These are phyloP conservation scores for Citrus australasica DNA, from an alignment of 345 rosid genomes.

Conservation along the genomic window DNA sequence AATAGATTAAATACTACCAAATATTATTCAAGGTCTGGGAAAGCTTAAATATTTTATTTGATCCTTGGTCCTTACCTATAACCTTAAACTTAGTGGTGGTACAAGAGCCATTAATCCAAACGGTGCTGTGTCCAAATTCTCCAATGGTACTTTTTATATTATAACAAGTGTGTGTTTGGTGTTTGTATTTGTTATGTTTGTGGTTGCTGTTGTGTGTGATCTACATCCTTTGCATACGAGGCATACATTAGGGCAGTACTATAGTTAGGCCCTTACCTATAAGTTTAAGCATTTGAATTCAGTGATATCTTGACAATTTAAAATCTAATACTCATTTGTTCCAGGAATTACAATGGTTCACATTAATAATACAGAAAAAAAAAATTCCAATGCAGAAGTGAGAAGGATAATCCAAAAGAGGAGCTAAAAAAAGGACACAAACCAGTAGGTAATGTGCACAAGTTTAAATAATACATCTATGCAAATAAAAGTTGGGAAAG, in stretches of 20 bases:
- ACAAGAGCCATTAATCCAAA: background rate
- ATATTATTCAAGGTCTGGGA: background rate
- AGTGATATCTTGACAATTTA: background rate
- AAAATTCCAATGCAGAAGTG: background rate
- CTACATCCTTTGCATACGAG: background rate
- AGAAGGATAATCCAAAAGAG: background rate
- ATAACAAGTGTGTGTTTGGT: background rate
- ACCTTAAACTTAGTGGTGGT: background rate
- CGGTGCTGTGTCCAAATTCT: background rate
- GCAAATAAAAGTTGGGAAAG: background rate
- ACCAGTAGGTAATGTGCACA: background rate
- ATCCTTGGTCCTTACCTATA: background rate
- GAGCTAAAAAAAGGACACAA: background rate
- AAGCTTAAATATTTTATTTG: background rate
- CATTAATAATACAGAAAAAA: background rate
- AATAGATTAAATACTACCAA: background rate
- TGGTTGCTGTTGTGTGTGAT: background rate
- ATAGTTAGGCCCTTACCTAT: background rate
- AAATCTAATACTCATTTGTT: background rate
- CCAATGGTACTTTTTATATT: background rate
- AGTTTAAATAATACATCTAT: background rate
- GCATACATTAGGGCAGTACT: background rate
- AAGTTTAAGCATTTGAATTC: conserved; percentile 1
- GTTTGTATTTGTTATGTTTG: background rate
- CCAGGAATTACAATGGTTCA: background rate